phyloP scores from a whole-genome alignment of 345 rosid genomes.

The Melastoma malabathricum region DNA sequence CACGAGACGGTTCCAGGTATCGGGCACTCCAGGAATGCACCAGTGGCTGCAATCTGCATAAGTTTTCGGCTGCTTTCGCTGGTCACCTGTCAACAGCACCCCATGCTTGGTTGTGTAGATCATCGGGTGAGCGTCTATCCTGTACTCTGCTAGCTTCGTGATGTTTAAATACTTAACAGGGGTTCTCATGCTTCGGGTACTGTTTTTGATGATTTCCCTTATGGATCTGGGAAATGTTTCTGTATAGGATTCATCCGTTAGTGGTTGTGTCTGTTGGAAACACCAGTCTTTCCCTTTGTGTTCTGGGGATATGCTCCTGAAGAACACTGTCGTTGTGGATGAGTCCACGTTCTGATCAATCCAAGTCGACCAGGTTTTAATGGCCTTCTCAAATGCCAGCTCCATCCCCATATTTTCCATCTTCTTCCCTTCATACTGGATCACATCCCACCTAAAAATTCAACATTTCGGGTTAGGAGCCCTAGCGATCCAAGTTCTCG shows the following conservation, averaged over 20 bases:
- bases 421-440: constrained; percentile 15
- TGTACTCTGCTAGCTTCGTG: constrained; percentile 23
- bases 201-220: constrained; percentile 13
- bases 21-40: constrained; percentile 53
- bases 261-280: constrained; percentile 17
- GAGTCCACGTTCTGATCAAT: constrained; percentile 17
- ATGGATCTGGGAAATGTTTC: constrained; percentile 11
- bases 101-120: constrained; percentile 21
- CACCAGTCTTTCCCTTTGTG: constrained; percentile 26
- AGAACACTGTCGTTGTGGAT: constrained; percentile 22
- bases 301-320: constrained; percentile 34
- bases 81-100: constrained; percentile 4
- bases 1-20: constrained; percentile 38
- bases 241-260: constrained; percentile 13
- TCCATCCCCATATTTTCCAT: constrained; percentile 20
- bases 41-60: constrained; percentile 47
- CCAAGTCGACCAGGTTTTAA: constrained; percentile 36
- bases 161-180: constrained; percentile 25
- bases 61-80: constrained; percentile 7
- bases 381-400: constrained; percentile 22
- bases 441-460: constrained; percentile 32
- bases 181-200: constrained; percentile 16
- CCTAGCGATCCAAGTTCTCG: too few relatives aligned
- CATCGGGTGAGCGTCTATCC: constrained; percentile 38
- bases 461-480: background rate